Evolutionary conservation across 306 rosid species (phyloP).

Genomic region (Carpinus viminea): DNA sequence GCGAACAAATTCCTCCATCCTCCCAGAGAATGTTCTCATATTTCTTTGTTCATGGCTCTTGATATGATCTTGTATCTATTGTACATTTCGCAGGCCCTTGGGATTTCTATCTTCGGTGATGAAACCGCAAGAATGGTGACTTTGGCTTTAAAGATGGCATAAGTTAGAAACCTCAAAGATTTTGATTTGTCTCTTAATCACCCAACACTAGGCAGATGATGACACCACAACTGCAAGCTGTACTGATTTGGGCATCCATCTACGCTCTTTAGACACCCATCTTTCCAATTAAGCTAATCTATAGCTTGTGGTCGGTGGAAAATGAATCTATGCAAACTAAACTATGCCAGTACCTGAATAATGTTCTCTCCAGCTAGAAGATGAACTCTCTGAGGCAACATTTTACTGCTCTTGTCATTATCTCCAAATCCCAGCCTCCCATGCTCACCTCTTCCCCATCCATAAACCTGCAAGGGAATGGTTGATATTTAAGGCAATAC

Average conservation of each 20-base stretch:
- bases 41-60: not conserved
- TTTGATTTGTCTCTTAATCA: not conserved
- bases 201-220: not conserved
- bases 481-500: not conserved
- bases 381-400: slow-evolving; percentile 93
- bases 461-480: slow-evolving; percentile 74
- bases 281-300: not conserved
- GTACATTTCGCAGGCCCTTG: too few species aligned
- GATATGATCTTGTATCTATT: not conserved
- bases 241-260: not conserved
- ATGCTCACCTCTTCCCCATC: slow-evolving; percentile 99
- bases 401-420: slow-evolving; percentile 97
- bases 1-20: not conserved
- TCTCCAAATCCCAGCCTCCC: slow-evolving; percentile 99
- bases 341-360: slow-evolving; percentile 62
- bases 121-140: too few species aligned
- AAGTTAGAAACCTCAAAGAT: not conserved
- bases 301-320: not conserved
- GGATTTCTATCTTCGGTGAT: too few species aligned
- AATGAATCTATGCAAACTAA: not conserved
- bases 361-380: slow-evolving; percentile 89
- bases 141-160: too few species aligned
- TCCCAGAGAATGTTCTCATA: not conserved
- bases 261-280: not conserved
- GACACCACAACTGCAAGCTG: not conserved